Evolutionary conservation across 2,329 filamentous ascomycete species (phyloP), one percentile per base, ranked within the genome.

Genomic region (Myriosclerotinia duriaeana): DNA sequence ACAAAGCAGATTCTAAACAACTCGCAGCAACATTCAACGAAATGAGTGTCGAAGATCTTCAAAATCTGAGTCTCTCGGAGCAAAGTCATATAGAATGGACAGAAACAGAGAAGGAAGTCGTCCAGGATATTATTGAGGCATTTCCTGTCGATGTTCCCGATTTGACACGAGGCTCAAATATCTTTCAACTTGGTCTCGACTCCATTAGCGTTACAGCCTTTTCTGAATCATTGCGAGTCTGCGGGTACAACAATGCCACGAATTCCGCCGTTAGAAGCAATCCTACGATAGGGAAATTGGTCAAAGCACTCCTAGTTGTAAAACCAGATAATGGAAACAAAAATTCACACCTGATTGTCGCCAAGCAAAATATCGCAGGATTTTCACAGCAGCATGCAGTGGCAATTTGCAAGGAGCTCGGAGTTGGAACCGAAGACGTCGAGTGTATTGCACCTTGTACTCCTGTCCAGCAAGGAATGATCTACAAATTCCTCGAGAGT

Each of bases 151-250:
- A 80, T 0, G 69, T 85, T 1, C 74, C 80, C 0, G 64, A 74
- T 3, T 73, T 78, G 0, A 77, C 79, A 0, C 79, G 91, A 2
- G 78, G 77, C 0, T 87, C 87, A 0, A 96, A 87, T 68, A 85
- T 97, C 22, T 96, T 95, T 72, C 92, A 96, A 70, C 80, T 96
- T 1, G 94, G 93, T 0, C 82, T 97, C 34, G 94, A 97, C 73
- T 97, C 93, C 0, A 92, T 97, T 20, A 92, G 91, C 0, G 90
- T 89, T 0, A 87, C 96, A 55, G 83, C 87, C 9, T 83, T 97
- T 40, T 83, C 89, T 0, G 82, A 84, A 6, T 77, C 82, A 15
- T 79, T 97, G 17, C 90, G 87, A 71, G 80, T 83, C 3, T 79
- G 79, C 2, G 91, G 91, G 0, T 85, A 93, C 63, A 44, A 74